Evolutionary conservation across 305 asterid genomes (phyloP), one percentile per base, ranked within the genome.

Genomic region (Withania somnifera): DNA sequence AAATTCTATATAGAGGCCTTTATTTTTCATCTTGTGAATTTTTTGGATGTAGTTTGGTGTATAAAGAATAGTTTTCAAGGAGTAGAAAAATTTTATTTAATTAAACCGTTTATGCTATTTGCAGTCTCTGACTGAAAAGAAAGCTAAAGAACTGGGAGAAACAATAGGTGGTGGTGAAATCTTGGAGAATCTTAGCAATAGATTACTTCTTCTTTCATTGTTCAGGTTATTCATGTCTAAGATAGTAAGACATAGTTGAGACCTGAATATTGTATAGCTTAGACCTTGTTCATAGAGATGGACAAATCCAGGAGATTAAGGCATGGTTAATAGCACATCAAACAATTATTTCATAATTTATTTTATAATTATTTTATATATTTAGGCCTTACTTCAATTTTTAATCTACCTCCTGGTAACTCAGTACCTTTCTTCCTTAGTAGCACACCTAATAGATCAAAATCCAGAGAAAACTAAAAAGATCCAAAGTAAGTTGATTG

Each of bases 91-190:
- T 54, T 5, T 63, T 64, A 40, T 28, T 54, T 56, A 42, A 24
- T 30, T 22, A 30, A n/a, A 51, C 56, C 53, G 24, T 56, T 83
- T 58, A 81, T 84, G 58, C 84, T 82, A 50, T 81, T n/a, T 84
- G 86, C 90, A 97, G 98, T 91, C 99, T 83, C 84, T 91, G 78
- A 89, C 98, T 86, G 99, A 94, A 87, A 97, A 97, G 87, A 96
- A 93, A 87, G 98, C 99, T n/a, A 95, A 88, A 84, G 98, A 94
- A 77, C 81, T 97, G 92, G 94, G 98, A 82, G 98, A 97, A 84
- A 86, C 89, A 79, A 91, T 90, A 53, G 86, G 85, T 80, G 95
- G 93, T 57, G 89, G 93, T 66, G 84, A 84, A 77, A 87, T 93
- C 79, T 86, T 97, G 95, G 98, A 95, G 91, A 93, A 90, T 83